Evolutionary conservation across 1,284 basidiomycete species (phyloP).

Genomic region (Hymenochaete sp.): DNA sequence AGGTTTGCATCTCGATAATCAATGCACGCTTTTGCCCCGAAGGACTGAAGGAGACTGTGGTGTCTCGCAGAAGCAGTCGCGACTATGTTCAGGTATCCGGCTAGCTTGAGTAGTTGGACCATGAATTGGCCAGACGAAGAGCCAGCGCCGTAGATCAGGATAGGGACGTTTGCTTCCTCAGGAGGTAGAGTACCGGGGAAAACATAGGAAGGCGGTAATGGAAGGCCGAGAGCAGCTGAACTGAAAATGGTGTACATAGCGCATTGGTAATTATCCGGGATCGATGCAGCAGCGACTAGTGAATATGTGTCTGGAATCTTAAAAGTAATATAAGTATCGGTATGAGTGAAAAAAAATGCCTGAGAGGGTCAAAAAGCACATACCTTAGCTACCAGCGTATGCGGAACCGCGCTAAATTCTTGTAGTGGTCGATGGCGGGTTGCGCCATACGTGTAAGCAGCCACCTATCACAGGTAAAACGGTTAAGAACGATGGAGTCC

Average conservation of each 20-base stretch:
- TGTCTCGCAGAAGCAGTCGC: conserved; percentile 44
- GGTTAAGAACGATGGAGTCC: background rate
- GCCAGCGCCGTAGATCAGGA: conserved; percentile 49
- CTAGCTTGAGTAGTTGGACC: conserved; percentile 43
- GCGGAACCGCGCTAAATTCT: conserved; percentile 33
- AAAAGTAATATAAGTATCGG: background rate
- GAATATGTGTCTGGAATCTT: conserved; percentile 34
- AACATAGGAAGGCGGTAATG: conserved; percentile 30
- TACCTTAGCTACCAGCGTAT: conserved; percentile 36
- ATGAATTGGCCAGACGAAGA: conserved; percentile 47
- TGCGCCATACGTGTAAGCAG: conserved; percentile 27
- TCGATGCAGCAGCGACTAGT: conserved; percentile 35
- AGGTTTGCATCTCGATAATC: conserved; percentile 43
- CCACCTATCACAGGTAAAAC: conserved; percentile 27
- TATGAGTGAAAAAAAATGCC: background rate
- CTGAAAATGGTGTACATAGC: conserved; percentile 42
- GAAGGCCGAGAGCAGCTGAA: conserved; percentile 30
- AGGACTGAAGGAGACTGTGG: conserved; percentile 35
- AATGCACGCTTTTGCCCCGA: conserved; percentile 41
- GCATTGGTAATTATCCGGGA: conserved; percentile 45
- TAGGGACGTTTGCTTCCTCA: conserved; percentile 29
- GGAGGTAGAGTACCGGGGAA: conserved; percentile 31
- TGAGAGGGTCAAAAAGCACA: conserved; percentile 1
- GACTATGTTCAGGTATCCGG: conserved; percentile 44
- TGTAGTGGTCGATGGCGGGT: conserved; percentile 33